Base-by-base conservation (phyloP, 2,329 filamentous ascomycete species). In the Colletotrichum sp. region DNA sequence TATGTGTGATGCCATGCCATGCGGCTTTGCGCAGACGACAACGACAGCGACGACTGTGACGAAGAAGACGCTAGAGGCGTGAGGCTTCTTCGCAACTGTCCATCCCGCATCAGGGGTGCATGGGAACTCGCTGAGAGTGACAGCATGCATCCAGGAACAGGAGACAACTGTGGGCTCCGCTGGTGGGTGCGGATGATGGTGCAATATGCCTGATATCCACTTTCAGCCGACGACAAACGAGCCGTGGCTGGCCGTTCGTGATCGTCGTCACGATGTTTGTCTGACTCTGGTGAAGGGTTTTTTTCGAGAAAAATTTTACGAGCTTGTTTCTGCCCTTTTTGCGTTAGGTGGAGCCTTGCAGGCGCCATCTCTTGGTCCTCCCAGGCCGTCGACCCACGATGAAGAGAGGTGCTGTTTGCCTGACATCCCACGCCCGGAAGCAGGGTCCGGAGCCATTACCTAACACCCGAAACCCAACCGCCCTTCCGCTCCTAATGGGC, bases 201-300 rank as follows among this genome's bases (percentile, higher is more conserved):
- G 73, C 57, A 68, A 73, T 73, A n/a, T 55, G 12, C 13, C 21
- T 26, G 34, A 49, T 36, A 68, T 76, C 73, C 71, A 78, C 77
- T 78, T 75, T 75, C 39, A 75, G 68, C 77, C 77, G 77, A 77
- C 75, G 65, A 55, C 71, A 78, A 75, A 77, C 75, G 71, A 77
- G 68, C 67, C 32, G 44, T 66, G 30, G 65, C 44, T 75, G 74
- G 74, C 57, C 70, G 64, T 64, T 18, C 70, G 57, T 59, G 64
- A n/a, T 39, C 57, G 55, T 64, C 44, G 60, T 64, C 62, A 63
- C 30, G 39, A 44, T 55, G 36, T 30, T 49, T 52, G 30, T 63
- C 21, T 39, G 36, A 39, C 36, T 39, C 16, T 30, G 44, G 16
- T 64, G 21, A 49, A 65, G 21, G 60, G 36, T 30, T 18, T 44